A percentile compares a stretch with the other conserved stretches of the same genome.
Conservation (phyloP, 306 rosid genomes). For the Ormosia semicastrata region DNA sequence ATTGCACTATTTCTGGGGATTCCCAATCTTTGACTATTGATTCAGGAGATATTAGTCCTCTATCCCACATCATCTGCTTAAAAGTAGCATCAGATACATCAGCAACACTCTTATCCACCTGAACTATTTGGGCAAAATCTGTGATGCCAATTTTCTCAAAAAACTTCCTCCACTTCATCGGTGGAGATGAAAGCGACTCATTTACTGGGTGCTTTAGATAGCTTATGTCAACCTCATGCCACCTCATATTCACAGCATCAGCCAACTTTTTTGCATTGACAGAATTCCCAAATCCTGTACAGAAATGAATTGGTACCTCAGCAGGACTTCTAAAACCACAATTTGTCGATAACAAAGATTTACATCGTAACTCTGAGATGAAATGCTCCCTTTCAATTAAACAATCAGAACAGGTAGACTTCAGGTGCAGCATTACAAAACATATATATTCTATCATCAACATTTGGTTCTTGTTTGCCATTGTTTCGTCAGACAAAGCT, state of each 20-base stretch:
- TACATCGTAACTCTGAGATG: conserved; percentile 58
- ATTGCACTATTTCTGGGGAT: conserved; percentile 65
- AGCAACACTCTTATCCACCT: conserved; percentile 60
- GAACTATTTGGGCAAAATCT: conserved; percentile 67
- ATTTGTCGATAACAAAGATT: conserved; percentile 67
- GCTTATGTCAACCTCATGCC: conserved; percentile 75
- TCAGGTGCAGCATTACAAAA: conserved; percentile 78
- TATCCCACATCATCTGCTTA: conserved; percentile 52
- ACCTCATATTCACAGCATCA: conserved; percentile 53
- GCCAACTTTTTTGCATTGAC: conserved; percentile 59
- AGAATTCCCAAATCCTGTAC: conserved; percentile 72
- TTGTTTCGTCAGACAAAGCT: conserved; percentile 48
- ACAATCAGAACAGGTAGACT: conserved; percentile 74
- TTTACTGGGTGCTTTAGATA: conserved; percentile 74
- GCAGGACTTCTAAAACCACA: conserved; percentile 71
- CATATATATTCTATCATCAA: conserved; percentile 84
- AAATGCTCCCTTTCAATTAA: conserved; percentile 53
- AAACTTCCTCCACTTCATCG: conserved; percentile 76
- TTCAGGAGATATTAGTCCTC: conserved; percentile 59
- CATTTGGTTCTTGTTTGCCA: conserved; percentile 36
- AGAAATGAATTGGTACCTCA: conserved; percentile 75
- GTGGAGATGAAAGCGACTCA: conserved; percentile 56
- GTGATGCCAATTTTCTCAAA: conserved; percentile 71
- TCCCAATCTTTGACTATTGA: conserved; percentile 79
- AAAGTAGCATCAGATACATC: conserved; percentile 46